A percentile compares a stretch with the other conserved stretches of the same genome.
These are phyloP conservation scores for Oryza nivara DNA, from an alignment of 176 grass and related monocot genomes.

Conservation along the genomic window DNA sequence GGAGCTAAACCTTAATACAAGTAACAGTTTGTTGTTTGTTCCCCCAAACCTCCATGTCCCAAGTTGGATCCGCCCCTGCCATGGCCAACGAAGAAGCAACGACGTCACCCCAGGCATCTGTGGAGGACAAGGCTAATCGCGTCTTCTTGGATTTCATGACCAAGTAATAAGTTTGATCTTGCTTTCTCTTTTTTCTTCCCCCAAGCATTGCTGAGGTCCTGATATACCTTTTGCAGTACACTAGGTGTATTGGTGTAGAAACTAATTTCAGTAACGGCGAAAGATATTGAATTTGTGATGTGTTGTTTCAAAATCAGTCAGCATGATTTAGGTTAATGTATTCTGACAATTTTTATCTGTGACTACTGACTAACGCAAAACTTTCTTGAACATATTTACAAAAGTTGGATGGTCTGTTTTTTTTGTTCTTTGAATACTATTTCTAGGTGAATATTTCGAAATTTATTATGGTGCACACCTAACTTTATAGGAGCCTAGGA, in stretches of 20 bases:
- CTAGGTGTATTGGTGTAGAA: background rate
- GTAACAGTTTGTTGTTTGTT: too few relatives aligned
- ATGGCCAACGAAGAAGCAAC: background rate
- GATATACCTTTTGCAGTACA: background rate
- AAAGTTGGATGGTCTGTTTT: background rate
- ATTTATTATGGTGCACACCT: background rate
- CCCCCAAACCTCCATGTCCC: too few relatives aligned
- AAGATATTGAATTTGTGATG: background rate
- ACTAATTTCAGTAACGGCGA: too few relatives aligned
- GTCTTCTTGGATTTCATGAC: slow-evolving; percentile 51
- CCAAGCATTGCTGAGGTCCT: background rate
- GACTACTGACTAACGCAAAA: background rate
- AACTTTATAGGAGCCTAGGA: slow-evolving; percentile 11
- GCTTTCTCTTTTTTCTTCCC: background rate
- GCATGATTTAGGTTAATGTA: background rate
- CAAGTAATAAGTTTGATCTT: slow-evolving; percentile 24
- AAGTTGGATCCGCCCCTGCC: background rate
- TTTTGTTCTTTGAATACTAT: background rate
- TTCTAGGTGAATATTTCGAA: background rate
- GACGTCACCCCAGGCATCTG: too few relatives aligned
- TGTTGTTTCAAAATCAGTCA: too few relatives aligned
- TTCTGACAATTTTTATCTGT: background rate
- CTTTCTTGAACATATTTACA: background rate
- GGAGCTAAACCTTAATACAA: too few relatives aligned
- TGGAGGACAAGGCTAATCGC: slow-evolving; percentile 12